A percentile compares a stretch with the other conserved stretches of the same genome.
Evolutionary conservation across 2,329 filamentous ascomycete genomes (phyloP).

Genomic region (Nannizzia gypsea): DNA sequence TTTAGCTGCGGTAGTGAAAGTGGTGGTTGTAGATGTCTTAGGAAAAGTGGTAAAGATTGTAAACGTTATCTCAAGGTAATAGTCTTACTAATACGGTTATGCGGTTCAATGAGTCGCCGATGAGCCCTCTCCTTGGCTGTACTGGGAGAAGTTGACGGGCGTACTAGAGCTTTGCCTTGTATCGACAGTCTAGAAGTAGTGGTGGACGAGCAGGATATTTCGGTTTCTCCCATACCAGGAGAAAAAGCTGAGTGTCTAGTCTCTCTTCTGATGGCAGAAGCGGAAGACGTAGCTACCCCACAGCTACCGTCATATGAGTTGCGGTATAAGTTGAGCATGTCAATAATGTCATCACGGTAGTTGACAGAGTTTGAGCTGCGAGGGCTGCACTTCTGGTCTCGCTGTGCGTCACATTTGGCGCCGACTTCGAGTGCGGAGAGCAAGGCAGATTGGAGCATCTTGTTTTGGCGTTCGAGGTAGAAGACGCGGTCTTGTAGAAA

Average conservation of each 20-base stretch:
- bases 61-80: background rate
- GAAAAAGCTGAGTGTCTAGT: background rate
- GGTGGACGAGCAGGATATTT: background rate
- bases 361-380: background rate
- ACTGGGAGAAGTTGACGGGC: conserved; percentile 1
- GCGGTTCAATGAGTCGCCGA: background rate
- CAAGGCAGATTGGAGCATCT: conserved; percentile 32
- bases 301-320: background rate
- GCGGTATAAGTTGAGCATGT: conserved; percentile 8
- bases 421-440: conserved; percentile 30
- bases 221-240: background rate
- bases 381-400: background rate
- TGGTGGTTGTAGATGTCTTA: background rate
- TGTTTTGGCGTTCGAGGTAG: conserved; percentile 33
- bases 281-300: background rate
- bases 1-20: background rate
- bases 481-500: conserved; percentile 29
- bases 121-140: background rate
- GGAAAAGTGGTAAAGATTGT: conserved; percentile 1
- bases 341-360: conserved; percentile 1
- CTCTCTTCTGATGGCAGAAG: background rate
- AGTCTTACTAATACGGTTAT: background rate
- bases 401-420: conserved; percentile 14
- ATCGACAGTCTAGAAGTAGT: background rate
- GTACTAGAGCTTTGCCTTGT: background rate